Base-by-base conservation (phyloP, 2,329 filamentous ascomycete species). In the Diaporthe caulivora region DNA sequence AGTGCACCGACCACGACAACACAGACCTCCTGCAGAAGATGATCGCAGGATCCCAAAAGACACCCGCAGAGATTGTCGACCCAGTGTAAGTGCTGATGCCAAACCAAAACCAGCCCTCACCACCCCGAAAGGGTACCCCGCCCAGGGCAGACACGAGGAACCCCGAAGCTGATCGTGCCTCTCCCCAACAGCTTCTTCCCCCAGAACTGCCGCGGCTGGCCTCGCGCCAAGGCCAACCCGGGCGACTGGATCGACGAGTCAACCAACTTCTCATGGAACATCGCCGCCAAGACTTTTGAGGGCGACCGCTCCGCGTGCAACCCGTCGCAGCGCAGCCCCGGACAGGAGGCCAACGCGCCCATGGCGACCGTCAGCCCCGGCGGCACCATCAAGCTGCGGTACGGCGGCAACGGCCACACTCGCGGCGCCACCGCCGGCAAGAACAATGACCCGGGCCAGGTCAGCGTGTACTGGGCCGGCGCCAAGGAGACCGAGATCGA, bases 1-100 rank as follows among this genome's bases (percentile, higher is more conserved):
- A 67, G 18, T 67, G 62, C n/a, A 67, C 62, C 62, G 62, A 67
- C 47, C 62, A 67, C 62, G 62, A 67, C 62, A 67, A 67, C 62
- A 67, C n/a, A 9, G 44, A 67, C 0, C 62, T 67, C 62, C 62
- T 67, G 62, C 62, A 37, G 18, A 67, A 67, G 62, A 67, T 67
- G 62, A 67, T 67, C 17, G 62, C 62, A 53, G 62, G 62, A 44
- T 53, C 62, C 24, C 44, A 67, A 37, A 67, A 67, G 47, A 53
- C 31, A 15, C 62, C 62, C 29, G 4, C 62, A 21, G 62, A 67
- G 62, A 2, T 67, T 7, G 24, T 67, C 47, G 62, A 67, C 62
- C 62, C 62, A 40, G 62, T 67, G 62, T 67, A 67, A 67, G 62
- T 67, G 47, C 47, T 24, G 29, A 47, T 53, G 31, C 31, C 17